Evolutionary conservation across 2,329 filamentous ascomycete species (phyloP), one percentile per base, ranked within the genome.

Genomic region (Penicillium sp.): DNA sequence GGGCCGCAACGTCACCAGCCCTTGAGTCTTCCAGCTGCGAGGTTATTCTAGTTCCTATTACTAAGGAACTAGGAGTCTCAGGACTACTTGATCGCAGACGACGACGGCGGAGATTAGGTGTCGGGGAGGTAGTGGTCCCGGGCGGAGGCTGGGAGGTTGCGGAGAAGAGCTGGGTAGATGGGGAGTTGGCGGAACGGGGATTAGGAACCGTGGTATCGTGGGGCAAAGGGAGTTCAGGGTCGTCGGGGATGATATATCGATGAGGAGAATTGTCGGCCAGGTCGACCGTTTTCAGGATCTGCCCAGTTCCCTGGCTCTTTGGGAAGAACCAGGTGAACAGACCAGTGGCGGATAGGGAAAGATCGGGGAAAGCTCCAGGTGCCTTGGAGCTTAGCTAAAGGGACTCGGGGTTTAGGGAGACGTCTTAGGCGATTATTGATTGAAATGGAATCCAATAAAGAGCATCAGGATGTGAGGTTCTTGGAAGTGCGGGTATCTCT

Each of bases 261-360:
- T 78, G 79, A 77, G 83, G 79, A 74, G 72, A 80, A 81, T 86
- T 83, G 85, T 89, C 83, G 83, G 88, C 88, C 88, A 91, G 88
- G 83, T 86, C 88, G 86, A 86, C 78, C 76, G 76, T 78, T 79
- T 42, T 21, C 11, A 78, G 67, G 68, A 69, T 68, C 68, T 76
- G 75, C 74, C 70, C 70, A 72, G 68, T 69, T 66, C 62, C 71
- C 75, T 74, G 74, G 75, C 72, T 77, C 75, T 72, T 67, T 64
- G 60, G 27, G 50, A 62, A 76, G 75, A 77, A 78, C 75, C 75
- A 77, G 74, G 73, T 71, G 74, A 75, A 72, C 71, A 77, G 74
- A 76, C 68, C 69, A 71, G 48, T 33, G 37, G 43, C 63, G 65
- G 67, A 60, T 69, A 60, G 64, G 65, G 66, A 64, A 54, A 68